These are phyloP conservation scores for Acacia melanoxylon DNA, from an alignment of 306 rosid genomes.

Conservation along the genomic window DNA sequence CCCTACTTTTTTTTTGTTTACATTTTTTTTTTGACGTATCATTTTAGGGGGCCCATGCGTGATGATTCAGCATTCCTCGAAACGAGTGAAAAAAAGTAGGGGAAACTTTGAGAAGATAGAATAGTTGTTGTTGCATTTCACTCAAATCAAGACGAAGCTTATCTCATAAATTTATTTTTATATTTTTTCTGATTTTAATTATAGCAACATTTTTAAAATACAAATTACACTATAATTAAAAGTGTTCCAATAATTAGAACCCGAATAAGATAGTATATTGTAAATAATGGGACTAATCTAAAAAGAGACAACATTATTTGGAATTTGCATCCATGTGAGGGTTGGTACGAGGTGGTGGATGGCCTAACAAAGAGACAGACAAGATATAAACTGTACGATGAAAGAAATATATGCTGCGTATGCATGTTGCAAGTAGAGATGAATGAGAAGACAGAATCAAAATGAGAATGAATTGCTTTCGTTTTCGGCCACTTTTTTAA, in stretches of 20 bases:
- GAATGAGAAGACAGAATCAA: neutral
- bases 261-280: too few relatives aligned
- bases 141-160: too few relatives aligned
- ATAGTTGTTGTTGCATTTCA: too few relatives aligned
- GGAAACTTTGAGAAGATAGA: too few relatives aligned
- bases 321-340: neutral
- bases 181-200: too few relatives aligned
- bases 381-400: neutral
- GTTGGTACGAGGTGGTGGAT: neutral
- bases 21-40: neutral
- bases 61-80: neutral
- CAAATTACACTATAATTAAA: too few relatives aligned
- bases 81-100: neutral
- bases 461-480: neutral
- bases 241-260: too few relatives aligned
- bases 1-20: neutral
- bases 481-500: neutral
- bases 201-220: too few relatives aligned
- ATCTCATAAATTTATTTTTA: too few relatives aligned
- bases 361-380: neutral
- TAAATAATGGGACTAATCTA: too few relatives aligned
- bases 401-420: too few relatives aligned
- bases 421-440: neutral
- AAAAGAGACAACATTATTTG: neutral
- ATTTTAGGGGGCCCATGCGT: neutral